A percentile compares a stretch with the other conserved stretches of the same genome.
These are phyloP conservation scores for Alternaria brassicicola DNA, from an alignment of 2,329 filamentous ascomycete species.

Conservation along the genomic window DNA sequence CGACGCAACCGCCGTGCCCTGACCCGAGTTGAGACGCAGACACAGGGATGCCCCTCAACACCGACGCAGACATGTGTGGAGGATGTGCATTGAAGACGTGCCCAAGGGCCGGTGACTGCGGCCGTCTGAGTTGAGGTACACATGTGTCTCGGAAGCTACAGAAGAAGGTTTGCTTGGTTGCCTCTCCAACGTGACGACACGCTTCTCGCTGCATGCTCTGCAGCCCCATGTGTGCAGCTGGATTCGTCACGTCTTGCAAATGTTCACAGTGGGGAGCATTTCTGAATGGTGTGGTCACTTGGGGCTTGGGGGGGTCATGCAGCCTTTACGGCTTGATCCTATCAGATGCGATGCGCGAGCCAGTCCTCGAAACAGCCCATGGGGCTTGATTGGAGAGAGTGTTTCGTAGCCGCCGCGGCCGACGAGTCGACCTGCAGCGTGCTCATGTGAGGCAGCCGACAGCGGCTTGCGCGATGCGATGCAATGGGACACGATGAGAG, in stretches of 20 bases:
- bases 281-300: conserved; percentile 23
- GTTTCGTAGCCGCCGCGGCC: conserved; percentile 40
- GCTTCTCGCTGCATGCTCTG: not conserved
- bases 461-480: conserved; percentile 32
- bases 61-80: conserved; percentile 11
- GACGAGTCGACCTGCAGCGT: conserved; percentile 23
- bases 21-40: conserved; percentile 10
- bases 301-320: conserved; percentile 3
- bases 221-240: not conserved
- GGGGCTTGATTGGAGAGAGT: conserved; percentile 34
- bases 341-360: conserved; percentile 24
- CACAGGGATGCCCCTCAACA: conserved; percentile 8
- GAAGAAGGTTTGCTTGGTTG: conserved; percentile 1
- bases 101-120: conserved; percentile 8
- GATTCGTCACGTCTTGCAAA: conserved; percentile 38
- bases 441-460: conserved; percentile 18
- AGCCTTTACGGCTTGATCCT: conserved; percentile 18
- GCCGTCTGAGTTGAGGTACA: not conserved
- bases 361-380: conserved; percentile 28
- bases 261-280: conserved; percentile 23
- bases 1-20: conserved; percentile 37
- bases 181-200: conserved; percentile 6
- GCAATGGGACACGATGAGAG: conserved; percentile 8
- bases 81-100: conserved; percentile 11
- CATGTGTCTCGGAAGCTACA: conserved; percentile 8